Conservation (phyloP, 1,284 basidiomycete species). For the Microbotryomycetes sp. region DNA sequence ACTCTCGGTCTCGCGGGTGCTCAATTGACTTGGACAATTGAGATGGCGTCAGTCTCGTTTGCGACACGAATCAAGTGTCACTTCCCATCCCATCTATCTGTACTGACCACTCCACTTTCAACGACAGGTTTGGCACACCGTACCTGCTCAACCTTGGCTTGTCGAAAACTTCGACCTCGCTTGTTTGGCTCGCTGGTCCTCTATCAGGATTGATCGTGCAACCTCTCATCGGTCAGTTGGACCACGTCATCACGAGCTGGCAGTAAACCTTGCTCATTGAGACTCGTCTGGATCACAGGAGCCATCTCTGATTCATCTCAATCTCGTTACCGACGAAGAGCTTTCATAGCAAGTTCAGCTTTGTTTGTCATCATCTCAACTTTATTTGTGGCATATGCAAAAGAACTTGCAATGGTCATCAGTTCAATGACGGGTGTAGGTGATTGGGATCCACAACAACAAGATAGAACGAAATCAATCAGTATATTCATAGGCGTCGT, state of each 20-base stretch:
- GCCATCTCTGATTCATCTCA: slow-evolving; percentile 26
- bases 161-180: slow-evolving; percentile 78
- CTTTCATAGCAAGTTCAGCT: slow-evolving; percentile 21
- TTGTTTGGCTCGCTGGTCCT: slow-evolving; percentile 92
- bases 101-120: neutral
- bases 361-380: slow-evolving; percentile 53
- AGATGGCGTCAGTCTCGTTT: slow-evolving; percentile 60
- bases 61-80: neutral
- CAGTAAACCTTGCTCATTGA: slow-evolving; percentile 71
- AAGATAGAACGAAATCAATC: slow-evolving; percentile 56
- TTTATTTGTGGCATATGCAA: slow-evolving; percentile 80
- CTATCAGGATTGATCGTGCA: slow-evolving; percentile 88
- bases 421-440: slow-evolving; percentile 70
- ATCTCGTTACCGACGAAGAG: slow-evolving; percentile 17
- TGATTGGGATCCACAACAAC: slow-evolving; percentile 79
- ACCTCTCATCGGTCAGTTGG: slow-evolving; percentile 85
- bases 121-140: slow-evolving; percentile 49
- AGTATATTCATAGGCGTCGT: slow-evolving; percentile 81
- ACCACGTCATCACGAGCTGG: slow-evolving; percentile 77
- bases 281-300: slow-evolving; percentile 25
- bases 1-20: slow-evolving; percentile 61
- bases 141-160: slow-evolving; percentile 84
- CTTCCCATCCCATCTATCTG: neutral
- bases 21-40: slow-evolving; percentile 86
- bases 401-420: slow-evolving; percentile 63